Percentiles rank a stretch among this genome's conserved stretches.
Conservation (phyloP, 371 early-diverging fungal genomes). For the Saksenaea oblongispora region DNA sequence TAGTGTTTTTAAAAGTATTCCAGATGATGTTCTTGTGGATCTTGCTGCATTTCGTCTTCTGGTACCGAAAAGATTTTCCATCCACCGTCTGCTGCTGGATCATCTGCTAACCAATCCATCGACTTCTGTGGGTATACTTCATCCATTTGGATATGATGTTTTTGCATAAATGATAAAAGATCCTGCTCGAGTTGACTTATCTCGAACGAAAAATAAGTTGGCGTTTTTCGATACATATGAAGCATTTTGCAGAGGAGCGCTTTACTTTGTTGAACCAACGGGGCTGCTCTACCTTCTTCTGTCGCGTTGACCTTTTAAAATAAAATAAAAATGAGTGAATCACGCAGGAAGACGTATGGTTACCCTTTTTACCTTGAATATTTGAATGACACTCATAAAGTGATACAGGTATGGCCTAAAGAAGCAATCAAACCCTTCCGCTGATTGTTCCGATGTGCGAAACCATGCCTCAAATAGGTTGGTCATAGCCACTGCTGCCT, state of each 20-base stretch:
- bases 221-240: conserved; percentile 33
- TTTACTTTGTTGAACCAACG: conserved; percentile 22
- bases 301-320: conserved; percentile 5
- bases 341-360: not conserved
- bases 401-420: conserved; percentile 45
- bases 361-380: conserved; percentile 27
- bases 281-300: conserved; percentile 17
- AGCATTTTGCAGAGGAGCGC: conserved; percentile 22
- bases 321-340: not conserved
- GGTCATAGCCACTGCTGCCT: conserved; percentile 32
- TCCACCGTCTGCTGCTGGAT: conserved; percentile 22
- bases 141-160: conserved; percentile 13
- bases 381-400: conserved; percentile 32
- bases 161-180: conserved; percentile 15
- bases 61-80: conserved; percentile 27
- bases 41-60: not conserved
- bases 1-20: not conserved
- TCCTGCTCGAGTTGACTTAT: conserved; percentile 33
- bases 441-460: conserved; percentile 17
- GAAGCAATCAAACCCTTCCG: conserved; percentile 36
- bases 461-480: conserved; percentile 30
- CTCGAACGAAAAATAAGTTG: conserved; percentile 30
- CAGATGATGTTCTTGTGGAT: not conserved
- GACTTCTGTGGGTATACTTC: conserved; percentile 10
- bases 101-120: conserved; percentile 19